Conservation (phyloP, 768 basidiomycete genomes). For the Serendipita sp. region DNA sequence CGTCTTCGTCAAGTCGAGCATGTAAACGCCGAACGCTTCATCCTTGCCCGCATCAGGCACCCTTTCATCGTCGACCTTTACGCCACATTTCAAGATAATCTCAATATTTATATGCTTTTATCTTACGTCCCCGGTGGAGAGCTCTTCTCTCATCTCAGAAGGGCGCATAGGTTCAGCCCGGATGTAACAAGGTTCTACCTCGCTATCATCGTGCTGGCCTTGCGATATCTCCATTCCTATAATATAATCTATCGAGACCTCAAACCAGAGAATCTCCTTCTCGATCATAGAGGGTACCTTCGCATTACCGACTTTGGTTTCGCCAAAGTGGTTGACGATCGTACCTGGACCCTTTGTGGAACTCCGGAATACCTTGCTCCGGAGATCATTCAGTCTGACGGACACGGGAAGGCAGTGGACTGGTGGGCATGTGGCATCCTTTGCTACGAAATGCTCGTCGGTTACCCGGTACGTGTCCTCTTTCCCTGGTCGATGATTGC, state of each 20-base stretch:
- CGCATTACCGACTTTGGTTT: slow-evolving; percentile 97
- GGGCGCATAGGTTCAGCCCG: slow-evolving; percentile 85
- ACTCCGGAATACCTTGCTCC: slow-evolving; percentile 96
- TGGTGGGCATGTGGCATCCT: slow-evolving; percentile 99
- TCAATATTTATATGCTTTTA: slow-evolving; percentile 97
- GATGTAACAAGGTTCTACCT: slow-evolving; percentile 98
- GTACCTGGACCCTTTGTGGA: slow-evolving; percentile 94
- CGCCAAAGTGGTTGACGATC: slow-evolving; percentile 91
- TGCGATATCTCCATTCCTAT: slow-evolving; percentile 86
- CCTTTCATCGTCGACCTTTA: slow-evolving; percentile 96
- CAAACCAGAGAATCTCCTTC: slow-evolving; percentile 95
- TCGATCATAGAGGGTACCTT: slow-evolving; percentile 85
- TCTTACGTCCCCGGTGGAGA: slow-evolving; percentile 95
- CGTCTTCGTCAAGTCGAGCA: slow-evolving; percentile 92
- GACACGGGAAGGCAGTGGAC: slow-evolving; percentile 94
- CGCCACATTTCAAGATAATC: slow-evolving; percentile 84
- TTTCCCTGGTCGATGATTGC: slow-evolving; percentile 3
- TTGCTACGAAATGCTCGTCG: slow-evolving; percentile 97
- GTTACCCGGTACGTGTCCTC: slow-evolving; percentile 43
- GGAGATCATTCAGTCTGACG: slow-evolving; percentile 94
- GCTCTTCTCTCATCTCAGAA: slow-evolving; percentile 88
- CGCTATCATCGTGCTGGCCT: slow-evolving; percentile 85
- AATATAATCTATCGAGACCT: slow-evolving; percentile 98
- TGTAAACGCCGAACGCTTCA: slow-evolving; percentile 89
- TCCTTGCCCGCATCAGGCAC: slow-evolving; percentile 79